Percentiles rank a stretch among this genome's conserved stretches.
phyloP scores from a whole-genome alignment of 163 green algal species.

The Trebouxiophyceae sp. region DNA sequence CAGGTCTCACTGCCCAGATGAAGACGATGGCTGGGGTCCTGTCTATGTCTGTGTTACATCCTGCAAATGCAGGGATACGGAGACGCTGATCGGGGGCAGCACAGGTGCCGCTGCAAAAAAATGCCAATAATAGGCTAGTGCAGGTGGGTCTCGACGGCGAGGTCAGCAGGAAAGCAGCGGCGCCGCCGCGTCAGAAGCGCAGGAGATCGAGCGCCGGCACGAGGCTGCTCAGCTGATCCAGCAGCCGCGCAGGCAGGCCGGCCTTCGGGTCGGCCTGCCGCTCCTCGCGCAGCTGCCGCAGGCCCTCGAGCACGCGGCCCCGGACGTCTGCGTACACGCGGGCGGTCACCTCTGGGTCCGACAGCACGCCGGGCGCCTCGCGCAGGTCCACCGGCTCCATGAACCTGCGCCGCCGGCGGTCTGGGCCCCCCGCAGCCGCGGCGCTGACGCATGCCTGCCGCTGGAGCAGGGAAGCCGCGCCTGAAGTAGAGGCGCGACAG shows the following conservation, averaged over 20 bases:
- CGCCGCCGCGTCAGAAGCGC: no score
- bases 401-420: conserved; percentile 16
- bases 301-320: conserved; percentile 28
- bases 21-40: no score
- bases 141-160: no score
- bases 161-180: no score
- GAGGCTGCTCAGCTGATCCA: not conserved
- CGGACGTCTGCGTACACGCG: conserved; percentile 2
- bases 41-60: no score
- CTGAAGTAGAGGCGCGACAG: conserved; percentile 69
- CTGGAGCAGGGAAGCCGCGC: conserved; percentile 16
- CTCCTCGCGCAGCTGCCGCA: conserved; percentile 39
- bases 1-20: no score
- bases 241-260: conserved; percentile 1
- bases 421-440: not conserved
- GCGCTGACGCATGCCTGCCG: not conserved
- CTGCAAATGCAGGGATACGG: no score
- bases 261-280: conserved; percentile 23
- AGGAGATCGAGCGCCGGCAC: conserved; percentile 20
- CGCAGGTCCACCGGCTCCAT: conserved; percentile 41
- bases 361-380: conserved; percentile 10
- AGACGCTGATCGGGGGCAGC: no score
- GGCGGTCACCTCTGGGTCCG: conserved; percentile 22
- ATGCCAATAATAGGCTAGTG: no score
- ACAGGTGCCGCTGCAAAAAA: no score